phyloP scores from a whole-genome alignment of 2,329 filamentous ascomycete species.

The Pseudogymnoascus sp. region DNA sequence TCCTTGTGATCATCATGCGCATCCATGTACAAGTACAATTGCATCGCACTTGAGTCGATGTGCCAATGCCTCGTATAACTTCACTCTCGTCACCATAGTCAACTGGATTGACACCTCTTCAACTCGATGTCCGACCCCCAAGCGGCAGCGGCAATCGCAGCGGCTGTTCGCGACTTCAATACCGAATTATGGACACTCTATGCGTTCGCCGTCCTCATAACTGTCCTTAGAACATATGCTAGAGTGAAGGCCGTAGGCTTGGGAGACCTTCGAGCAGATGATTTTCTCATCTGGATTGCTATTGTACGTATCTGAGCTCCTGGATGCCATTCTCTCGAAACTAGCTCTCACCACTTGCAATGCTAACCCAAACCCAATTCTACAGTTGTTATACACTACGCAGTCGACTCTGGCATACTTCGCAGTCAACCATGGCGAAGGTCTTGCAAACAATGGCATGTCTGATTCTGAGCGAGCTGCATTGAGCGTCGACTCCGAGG shows the following conservation, averaged over 20 bases:
- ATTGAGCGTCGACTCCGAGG: conserved; percentile 36
- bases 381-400: conserved; percentile 41
- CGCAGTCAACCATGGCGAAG: conserved; percentile 40
- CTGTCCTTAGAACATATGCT: conserved; percentile 42
- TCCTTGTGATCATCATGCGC: background rate
- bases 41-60: background rate
- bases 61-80: background rate
- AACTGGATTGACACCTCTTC: background rate
- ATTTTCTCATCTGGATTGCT: conserved; percentile 50
- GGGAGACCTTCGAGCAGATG: conserved; percentile 45
- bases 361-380: conserved; percentile 9
- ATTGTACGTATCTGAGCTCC: conserved; percentile 33
- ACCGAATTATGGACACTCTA: conserved; percentile 44
- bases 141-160: conserved; percentile 15
- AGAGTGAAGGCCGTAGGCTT: conserved; percentile 41
- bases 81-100: background rate
- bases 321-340: too few species aligned
- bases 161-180: conserved; percentile 27
- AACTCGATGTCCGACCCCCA: conserved; percentile 13
- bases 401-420: conserved; percentile 43
- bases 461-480: conserved; percentile 39
- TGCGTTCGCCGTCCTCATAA: conserved; percentile 40
- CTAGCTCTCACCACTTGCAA: background rate
- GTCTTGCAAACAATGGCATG: conserved; percentile 51
- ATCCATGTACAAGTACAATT: background rate